These are phyloP conservation scores for Ambrosiella cleistominuta DNA, from an alignment of 2,329 filamentous ascomycete species.

Conservation along the genomic window DNA sequence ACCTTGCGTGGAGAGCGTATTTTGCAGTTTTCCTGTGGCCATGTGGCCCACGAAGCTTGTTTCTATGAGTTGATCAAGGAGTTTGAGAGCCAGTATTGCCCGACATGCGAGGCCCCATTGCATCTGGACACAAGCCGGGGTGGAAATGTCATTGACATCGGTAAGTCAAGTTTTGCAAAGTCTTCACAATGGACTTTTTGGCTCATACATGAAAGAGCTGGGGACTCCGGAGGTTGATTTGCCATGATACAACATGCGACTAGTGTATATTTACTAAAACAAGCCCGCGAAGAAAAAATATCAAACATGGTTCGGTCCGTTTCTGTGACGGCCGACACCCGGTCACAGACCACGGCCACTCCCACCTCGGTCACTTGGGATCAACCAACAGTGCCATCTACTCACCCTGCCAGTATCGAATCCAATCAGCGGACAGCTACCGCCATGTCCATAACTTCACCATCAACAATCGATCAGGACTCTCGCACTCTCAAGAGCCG, in stretches of 20 bases:
- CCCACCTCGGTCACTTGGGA: constrained; percentile 54
- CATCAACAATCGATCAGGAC: constrained; percentile 1
- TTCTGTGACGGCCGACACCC: constrained; percentile 44
- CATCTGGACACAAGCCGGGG: constrained; percentile 84
- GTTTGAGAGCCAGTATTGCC: constrained; percentile 84
- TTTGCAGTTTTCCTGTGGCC: constrained; percentile 87
- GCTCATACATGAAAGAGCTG: not conserved
- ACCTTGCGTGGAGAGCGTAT: constrained; percentile 87
- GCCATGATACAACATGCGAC: not conserved
- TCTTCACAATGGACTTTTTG: not conserved
- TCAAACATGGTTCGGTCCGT: constrained; percentile 80
- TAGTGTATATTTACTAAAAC: constrained; percentile 15
- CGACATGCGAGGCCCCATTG: constrained; percentile 78
- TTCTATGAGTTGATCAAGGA: constrained; percentile 98
- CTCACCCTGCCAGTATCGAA: constrained; percentile 35
- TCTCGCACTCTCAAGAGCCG: constrained; percentile 4
- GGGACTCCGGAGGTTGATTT: not conserved
- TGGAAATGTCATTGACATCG: constrained; percentile 81
- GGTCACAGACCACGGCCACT: constrained; percentile 33
- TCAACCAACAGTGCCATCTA: constrained; percentile 19
- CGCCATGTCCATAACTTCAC: not conserved
- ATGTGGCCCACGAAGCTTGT: constrained; percentile 94
- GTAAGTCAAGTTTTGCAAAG: constrained; percentile 29
- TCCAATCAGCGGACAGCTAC: constrained; percentile 21
- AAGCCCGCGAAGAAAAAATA: constrained; percentile 56